Evolutionary conservation across 495 filamentous ascomycete species (phyloP).

Genomic region (Penicillium canescens): DNA sequence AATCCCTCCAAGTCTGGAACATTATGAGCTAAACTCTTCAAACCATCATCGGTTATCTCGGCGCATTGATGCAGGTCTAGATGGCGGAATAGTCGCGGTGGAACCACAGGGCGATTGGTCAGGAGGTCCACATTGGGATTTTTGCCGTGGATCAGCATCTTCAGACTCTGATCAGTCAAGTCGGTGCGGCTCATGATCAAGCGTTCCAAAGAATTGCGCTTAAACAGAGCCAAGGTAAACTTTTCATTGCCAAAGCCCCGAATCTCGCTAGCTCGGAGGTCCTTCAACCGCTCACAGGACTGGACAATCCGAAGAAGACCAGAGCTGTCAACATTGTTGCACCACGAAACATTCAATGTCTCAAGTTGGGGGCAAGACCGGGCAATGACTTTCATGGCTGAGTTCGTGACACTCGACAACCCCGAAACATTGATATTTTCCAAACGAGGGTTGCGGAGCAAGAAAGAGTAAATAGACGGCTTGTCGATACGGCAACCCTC

Average conservation of each 20-base stretch:
- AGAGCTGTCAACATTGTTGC: conserved; percentile 76
- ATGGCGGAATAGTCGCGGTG: conserved; percentile 77
- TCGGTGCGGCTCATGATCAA: conserved; percentile 78
- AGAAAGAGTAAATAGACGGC: conserved; percentile 73
- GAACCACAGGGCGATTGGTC: conserved; percentile 71
- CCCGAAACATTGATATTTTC: conserved; percentile 84
- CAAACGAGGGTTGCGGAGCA: conserved; percentile 74
- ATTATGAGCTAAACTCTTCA: conserved; percentile 67
- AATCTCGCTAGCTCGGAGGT: conserved; percentile 82
- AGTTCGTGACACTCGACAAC: conserved; percentile 75
- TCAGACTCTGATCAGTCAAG: conserved; percentile 69
- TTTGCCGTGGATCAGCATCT: conserved; percentile 69
- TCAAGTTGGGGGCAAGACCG: conserved; percentile 80
- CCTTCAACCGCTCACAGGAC: conserved; percentile 69
- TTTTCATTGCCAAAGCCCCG: conserved; percentile 71
- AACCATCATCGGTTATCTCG: conserved; percentile 66
- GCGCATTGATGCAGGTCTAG: conserved; percentile 81
- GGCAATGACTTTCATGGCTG: conserved; percentile 83
- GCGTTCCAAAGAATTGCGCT: conserved; percentile 77
- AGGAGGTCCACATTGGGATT: conserved; percentile 77
- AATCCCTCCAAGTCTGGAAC: conserved; percentile 81
- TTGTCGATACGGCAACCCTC: conserved; percentile 88
- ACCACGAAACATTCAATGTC: conserved; percentile 89
- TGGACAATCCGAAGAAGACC: conserved; percentile 75
- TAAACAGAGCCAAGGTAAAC: conserved; percentile 70